Percentiles rank a stretch among this genome's conserved stretches.
phyloP scores from a whole-genome alignment of 441 rosid genomes.

The Pelargonium hybrid region DNA sequence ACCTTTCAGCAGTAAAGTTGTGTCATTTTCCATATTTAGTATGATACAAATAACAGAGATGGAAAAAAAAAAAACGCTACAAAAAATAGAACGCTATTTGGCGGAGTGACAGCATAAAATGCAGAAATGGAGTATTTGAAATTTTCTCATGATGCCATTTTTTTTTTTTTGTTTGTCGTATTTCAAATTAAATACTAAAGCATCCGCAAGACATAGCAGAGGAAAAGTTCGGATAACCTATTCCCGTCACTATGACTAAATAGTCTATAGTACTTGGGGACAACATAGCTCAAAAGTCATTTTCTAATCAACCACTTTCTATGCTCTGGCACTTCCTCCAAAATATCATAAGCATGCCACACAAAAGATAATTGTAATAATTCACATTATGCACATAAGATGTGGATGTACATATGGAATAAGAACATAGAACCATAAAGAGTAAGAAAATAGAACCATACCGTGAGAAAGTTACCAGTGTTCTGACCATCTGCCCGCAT shows the following conservation, averaged over 20 bases:
- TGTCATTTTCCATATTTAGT: no score
- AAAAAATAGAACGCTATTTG: no score
- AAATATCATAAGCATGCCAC: background rate
- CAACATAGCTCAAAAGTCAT: background rate
- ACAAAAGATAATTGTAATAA: background rate
- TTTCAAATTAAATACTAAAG: no score
- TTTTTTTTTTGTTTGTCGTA: no score
- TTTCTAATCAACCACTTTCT: background rate
- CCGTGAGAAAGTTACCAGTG: slow-evolving; percentile 81
- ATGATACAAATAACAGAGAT: no score
- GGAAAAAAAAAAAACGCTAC: no score
- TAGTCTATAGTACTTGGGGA: background rate
- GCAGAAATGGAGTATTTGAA: no score
- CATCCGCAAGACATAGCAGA: no score
- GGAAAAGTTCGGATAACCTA: background rate
- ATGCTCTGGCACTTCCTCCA: background rate
- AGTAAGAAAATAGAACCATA: slow-evolving; percentile 19
- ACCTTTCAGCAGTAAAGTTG: no score
- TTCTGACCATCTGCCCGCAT: slow-evolving; percentile 76
- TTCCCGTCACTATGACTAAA: background rate
- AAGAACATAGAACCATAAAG: background rate
- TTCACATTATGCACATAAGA: background rate
- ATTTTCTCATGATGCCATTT: no score
- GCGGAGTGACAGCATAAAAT: no score
- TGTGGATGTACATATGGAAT: background rate